Conservation (phyloP, 1,139 yeast genomes). For the Blastobotrys raffinosifermentans region DNA sequence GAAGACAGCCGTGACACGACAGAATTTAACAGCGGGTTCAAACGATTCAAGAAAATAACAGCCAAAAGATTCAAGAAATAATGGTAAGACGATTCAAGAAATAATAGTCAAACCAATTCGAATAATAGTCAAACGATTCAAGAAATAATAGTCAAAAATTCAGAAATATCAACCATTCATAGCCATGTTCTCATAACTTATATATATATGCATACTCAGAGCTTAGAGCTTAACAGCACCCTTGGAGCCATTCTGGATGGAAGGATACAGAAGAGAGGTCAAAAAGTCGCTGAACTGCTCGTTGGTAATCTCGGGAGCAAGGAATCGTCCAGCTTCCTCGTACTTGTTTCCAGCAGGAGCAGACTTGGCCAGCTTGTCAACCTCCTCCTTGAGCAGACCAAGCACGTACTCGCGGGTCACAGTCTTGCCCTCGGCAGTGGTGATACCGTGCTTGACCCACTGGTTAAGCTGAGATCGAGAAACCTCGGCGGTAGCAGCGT, state of each 20-base stretch:
- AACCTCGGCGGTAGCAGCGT: slow-evolving; percentile 84
- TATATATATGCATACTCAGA: not conserved
- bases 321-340: slow-evolving; percentile 48
- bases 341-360: slow-evolving; percentile 52
- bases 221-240: slow-evolving; percentile 21
- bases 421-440: slow-evolving; percentile 52
- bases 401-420: slow-evolving; percentile 55
- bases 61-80: no score
- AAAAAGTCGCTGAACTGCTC: slow-evolving; percentile 59
- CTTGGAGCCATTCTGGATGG: slow-evolving; percentile 19
- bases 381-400: slow-evolving; percentile 56
- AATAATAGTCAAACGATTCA: no score
- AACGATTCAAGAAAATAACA: no score
- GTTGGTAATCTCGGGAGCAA: slow-evolving; percentile 61
- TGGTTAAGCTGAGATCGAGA: slow-evolving; percentile 78
- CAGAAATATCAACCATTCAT: not conserved
- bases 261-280: slow-evolving; percentile 43
- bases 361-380: slow-evolving; percentile 47
- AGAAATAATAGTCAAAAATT: not conserved
- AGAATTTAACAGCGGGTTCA: no score
- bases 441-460: slow-evolving; percentile 73
- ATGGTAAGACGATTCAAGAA: no score
- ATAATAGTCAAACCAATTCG: no score
- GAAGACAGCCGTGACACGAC: no score
- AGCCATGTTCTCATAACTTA: not conserved